Evolutionary conservation across 495 filamentous ascomycete species (phyloP), one percentile per base, ranked within the genome.

Genomic region (Pyrenopolyporus hunteri): DNA sequence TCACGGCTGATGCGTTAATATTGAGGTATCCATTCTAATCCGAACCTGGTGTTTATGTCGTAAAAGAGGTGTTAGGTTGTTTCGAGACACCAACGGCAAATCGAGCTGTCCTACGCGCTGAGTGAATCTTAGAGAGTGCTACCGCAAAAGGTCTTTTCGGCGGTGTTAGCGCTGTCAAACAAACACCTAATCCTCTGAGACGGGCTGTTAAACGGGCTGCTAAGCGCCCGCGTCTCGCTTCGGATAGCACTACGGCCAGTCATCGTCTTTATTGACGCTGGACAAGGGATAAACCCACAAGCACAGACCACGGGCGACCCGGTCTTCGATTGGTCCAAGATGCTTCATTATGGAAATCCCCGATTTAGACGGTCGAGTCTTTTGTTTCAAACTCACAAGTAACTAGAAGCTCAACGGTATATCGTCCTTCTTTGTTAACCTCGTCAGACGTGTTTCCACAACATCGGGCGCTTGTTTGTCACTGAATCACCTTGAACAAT

Each of bases 281-380:
- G 1, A 36, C 13, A 8, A 13, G 44, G 31, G 55, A 64, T 54
- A 49, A 40, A 32, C 39, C 14, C 23, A 11, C 28, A 39, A 45
- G 56, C 62, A 50, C 49, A 25, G 45, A 47, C 55, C 62, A 64
- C 61, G 2, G 9, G 4, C 1, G 10, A 28, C 14, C 25, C 31
- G 9, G 7, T 31, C 13, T 17, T 60, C 22, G 39, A 66, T 66
- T 66, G 63, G 63, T 29, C 25, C 31, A 42, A 39, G 19, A 14
- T 14, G 37, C 57, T 57, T 66, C 56, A 66, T 46, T 51, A 57
- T 22, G 51, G 56, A 66, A 66, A 52, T 39, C 23, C 63, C 52
- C 31, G 50, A 66, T 28, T 57, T 66, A 66, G 63, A 66, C 60
- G 50, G n/a, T n/a, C n/a, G n/a, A n/a, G 28, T 40, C 47, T 61